These are phyloP conservation scores for Acer negundo DNA, from an alignment of 345 rosid genomes.

Conservation along the genomic window DNA sequence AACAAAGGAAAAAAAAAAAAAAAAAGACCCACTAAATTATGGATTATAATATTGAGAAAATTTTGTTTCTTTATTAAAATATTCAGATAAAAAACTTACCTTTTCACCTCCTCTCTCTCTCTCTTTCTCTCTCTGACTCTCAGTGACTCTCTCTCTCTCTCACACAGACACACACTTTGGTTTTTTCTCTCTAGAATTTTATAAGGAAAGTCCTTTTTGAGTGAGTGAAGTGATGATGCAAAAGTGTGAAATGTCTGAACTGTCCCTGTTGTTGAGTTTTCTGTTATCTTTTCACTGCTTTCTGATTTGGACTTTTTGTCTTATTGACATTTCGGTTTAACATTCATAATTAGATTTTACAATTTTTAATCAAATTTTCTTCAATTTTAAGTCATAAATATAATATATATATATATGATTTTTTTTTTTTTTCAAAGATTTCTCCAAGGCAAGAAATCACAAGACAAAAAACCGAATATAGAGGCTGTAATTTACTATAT, in stretches of 20 bases:
- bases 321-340: not conserved
- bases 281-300: not conserved
- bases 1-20: constrained; percentile 3
- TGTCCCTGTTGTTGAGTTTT: not conserved
- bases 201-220: not conserved
- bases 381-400: not conserved
- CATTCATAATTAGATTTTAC: not conserved
- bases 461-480: not conserved
- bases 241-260: not conserved
- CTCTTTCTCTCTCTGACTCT: not conserved
- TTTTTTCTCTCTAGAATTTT: not conserved
- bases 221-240: not conserved
- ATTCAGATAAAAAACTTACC: constrained; percentile 10
- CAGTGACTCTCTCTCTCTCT: not conserved
- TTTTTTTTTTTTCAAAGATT: not conserved
- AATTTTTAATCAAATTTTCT: not conserved
- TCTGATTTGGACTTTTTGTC: not conserved
- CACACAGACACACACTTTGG: not conserved
- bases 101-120: not conserved
- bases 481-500: too few relatives aligned
- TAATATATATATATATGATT: not conserved
- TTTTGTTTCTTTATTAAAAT: not conserved
- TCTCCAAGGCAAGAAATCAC: too few relatives aligned
- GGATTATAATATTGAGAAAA: not conserved
- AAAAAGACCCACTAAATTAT: not conserved